Percentiles rank a stretch among this genome's conserved stretches.
Conservation (phyloP, 2,329 filamentous ascomycete species). For the Ophiostoma himal-ulmi region DNA sequence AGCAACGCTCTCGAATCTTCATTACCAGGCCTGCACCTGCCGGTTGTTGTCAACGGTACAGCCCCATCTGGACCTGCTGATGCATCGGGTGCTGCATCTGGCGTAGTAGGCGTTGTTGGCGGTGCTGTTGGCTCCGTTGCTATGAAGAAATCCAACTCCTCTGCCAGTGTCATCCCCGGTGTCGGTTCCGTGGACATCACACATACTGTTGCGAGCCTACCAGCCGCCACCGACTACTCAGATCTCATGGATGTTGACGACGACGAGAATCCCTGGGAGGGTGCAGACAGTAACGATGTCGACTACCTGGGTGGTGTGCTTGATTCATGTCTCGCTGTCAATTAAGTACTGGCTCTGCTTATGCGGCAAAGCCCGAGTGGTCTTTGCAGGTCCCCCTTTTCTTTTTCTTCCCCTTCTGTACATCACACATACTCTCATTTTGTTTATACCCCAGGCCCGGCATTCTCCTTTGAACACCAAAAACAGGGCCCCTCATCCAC, state of each 20-base stretch:
- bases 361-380: not conserved
- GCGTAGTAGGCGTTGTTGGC: not conserved
- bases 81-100: not conserved
- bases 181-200: slow-evolving; percentile 20
- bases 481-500: not conserved
- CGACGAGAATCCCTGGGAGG: slow-evolving; percentile 57
- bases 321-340: slow-evolving; percentile 50
- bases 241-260: slow-evolving; percentile 57
- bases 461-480: not conserved
- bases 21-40: not conserved
- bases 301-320: slow-evolving; percentile 51
- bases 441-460: slow-evolving; percentile 7
- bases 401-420: not conserved
- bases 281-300: slow-evolving; percentile 48
- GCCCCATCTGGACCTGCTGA: not conserved
- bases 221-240: slow-evolving; percentile 44
- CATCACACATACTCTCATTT: not conserved
- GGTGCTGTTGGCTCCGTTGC: slow-evolving; percentile 10
- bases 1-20: not conserved
- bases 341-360: slow-evolving; percentile 26
- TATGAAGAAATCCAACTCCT: slow-evolving; percentile 18
- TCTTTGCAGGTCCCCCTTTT: not conserved
- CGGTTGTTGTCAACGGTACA: slow-evolving; percentile 14
- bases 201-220: slow-evolving; percentile 27
- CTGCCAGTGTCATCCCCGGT: slow-evolving; percentile 1